Evolutionary conservation across 2,329 filamentous ascomycete genomes (phyloP).

Genomic region (Byssochlamys sp.): DNA sequence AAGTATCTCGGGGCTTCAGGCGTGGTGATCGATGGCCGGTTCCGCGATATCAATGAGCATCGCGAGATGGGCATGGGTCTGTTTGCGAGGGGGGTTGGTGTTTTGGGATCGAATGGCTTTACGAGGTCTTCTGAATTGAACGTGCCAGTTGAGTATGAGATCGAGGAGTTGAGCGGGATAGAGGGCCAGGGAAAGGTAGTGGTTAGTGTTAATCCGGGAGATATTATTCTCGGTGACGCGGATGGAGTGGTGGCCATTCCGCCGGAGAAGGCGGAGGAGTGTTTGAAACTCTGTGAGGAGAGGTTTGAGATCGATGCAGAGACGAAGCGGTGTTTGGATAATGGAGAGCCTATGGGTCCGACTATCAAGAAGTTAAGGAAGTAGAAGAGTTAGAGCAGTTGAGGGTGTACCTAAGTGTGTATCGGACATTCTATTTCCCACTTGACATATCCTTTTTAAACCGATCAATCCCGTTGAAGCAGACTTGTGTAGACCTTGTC

Average conservation of each 20-base stretch:
- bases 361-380: constrained; percentile 28
- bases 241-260: constrained; percentile 14
- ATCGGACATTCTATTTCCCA: no score
- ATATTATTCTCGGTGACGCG: constrained; percentile 26
- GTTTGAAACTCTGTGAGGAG: constrained; percentile 22
- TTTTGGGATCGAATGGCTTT: constrained; percentile 26
- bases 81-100: constrained; percentile 24
- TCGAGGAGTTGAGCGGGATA: constrained; percentile 6
- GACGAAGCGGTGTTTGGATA: constrained; percentile 20
- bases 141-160: constrained; percentile 22
- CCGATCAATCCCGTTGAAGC: no score
- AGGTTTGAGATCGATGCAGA: constrained; percentile 27
- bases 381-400: constrained; percentile 5
- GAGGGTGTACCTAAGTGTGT: no score
- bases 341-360: constrained; percentile 25
- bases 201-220: constrained; percentile 23
- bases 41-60: constrained; percentile 29
- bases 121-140: constrained; percentile 26
- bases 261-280: constrained; percentile 18
- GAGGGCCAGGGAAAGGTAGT: constrained; percentile 5
- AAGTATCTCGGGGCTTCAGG: constrained; percentile 26
- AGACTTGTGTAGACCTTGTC: no score
- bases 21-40: constrained; percentile 31
- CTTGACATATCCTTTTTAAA: no score
- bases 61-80: constrained; percentile 18